Percentiles rank a stretch among this genome's conserved stretches.
These are phyloP conservation scores for Boletus semigastroideus DNA, from an alignment of 1,284 basidiomycete genomes.

Conservation along the genomic window DNA sequence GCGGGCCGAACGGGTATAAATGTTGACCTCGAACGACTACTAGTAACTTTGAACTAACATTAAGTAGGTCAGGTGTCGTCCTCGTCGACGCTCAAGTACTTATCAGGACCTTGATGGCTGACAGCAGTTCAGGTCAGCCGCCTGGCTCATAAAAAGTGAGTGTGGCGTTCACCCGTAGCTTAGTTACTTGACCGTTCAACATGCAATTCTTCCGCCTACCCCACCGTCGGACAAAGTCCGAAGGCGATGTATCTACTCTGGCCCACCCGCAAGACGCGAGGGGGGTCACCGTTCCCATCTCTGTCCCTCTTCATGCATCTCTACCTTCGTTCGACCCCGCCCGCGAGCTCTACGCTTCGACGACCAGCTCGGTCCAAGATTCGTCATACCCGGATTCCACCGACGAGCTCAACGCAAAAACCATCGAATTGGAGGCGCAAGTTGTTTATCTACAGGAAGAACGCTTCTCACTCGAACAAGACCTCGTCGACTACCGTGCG, in stretches of 20 bases:
- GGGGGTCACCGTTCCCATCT: slow-evolving; percentile 16
- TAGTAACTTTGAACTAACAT: no score
- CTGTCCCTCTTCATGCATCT: slow-evolving; percentile 20
- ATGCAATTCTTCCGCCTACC: slow-evolving; percentile 41
- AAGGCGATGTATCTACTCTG: slow-evolving; percentile 33
- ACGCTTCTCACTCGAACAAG: slow-evolving; percentile 20
- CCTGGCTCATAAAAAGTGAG: slow-evolving; percentile 17
- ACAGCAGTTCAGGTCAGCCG: slow-evolving; percentile 19
- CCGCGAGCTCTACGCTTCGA: slow-evolving; percentile 22
- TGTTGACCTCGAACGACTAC: no score
- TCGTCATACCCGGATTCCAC: not conserved
- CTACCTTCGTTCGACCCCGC: slow-evolving; percentile 27
- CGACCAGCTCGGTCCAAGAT: not conserved
- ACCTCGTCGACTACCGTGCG: slow-evolving; percentile 30
- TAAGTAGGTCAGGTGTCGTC: no score
- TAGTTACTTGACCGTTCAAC: not conserved
- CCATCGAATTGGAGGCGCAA: slow-evolving; percentile 15
- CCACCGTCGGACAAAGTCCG: slow-evolving; percentile 38
- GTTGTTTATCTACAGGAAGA: slow-evolving; percentile 13
- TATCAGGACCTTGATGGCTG: slow-evolving; percentile 10
- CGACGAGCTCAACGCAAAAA: slow-evolving; percentile 7
- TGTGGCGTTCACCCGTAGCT: not conserved
- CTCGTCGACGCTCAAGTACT: not conserved
- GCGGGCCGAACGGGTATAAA: no score
- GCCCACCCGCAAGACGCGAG: slow-evolving; percentile 7